Base-by-base conservation (phyloP, 1,284 basidiomycete genomes). In the Mycosarcoma mackinlayi region DNA sequence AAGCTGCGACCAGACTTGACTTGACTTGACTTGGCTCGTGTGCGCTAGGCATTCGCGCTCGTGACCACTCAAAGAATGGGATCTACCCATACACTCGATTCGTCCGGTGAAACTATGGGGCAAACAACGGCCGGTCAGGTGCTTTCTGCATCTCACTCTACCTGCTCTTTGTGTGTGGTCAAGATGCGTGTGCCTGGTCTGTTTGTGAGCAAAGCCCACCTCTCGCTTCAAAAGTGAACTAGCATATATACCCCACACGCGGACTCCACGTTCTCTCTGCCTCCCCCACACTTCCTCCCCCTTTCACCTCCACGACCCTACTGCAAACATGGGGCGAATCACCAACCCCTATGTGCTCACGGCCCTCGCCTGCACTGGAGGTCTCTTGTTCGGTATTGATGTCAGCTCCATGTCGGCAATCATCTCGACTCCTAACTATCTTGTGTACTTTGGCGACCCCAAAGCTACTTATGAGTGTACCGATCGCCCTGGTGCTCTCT, bases 301-400 rank as follows among this genome's bases (percentile, higher is more conserved):
- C 6, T 34, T 33, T n/a, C 7, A 21, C 42, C 25, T 28, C 21
- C 5, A 10, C 27, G 5, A 27, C 27, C 6, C 19, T 19, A 40
- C 21, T 9, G 28, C 38, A 31, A 55, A 4, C 39, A 69, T 69
- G 66, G 51, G 49, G 39, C 59, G 53, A 30, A 66, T 71, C 47
- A 57, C 56, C 51, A 71, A 71, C 40, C 63, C 67, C 6, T 71
- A 71, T 27, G 44, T 60, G 35, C 52, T 71, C 5, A 57, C 68
- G 19, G 64, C 69, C 25, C 44, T 71, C 31, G 55, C 65, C 50
- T 72, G 59, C 25, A 62, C 52, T 6, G 68, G 72, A 19, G 72
- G 72, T 28, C 31, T 74, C 27, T 48, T 74, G 8, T 74, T 72
- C 45, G 72, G 72, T 4, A 68, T 72, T 35, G 69, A 74, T 31